A percentile compares a stretch with the other conserved stretches of the same genome.
Evolutionary conservation across 2,329 filamentous ascomycete genomes (phyloP).

Genomic region (Fusarium buharicum): DNA sequence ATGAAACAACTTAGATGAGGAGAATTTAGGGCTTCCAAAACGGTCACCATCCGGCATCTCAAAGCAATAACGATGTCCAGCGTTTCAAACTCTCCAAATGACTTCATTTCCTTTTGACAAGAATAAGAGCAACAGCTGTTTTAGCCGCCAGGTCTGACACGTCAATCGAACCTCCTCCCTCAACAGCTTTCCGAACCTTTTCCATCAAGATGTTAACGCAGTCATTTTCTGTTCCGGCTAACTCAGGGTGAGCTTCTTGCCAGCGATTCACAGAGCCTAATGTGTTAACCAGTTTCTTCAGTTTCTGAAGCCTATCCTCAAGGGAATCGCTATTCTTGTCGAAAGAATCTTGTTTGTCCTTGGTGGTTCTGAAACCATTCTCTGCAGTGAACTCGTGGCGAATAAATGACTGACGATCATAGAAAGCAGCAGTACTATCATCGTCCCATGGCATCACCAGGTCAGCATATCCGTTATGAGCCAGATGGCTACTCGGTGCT

Average conservation of each 20-base stretch:
- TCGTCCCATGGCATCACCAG: slow-evolving; percentile 17
- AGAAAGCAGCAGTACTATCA: not conserved
- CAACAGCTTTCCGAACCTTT: not conserved
- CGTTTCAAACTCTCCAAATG: too few species aligned
- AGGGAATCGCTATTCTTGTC: rapidly evolving
- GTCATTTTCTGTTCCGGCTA: not conserved
- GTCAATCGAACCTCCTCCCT: not conserved
- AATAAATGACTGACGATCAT: not conserved
- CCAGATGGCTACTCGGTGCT: not conserved
- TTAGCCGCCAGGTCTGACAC: not conserved
- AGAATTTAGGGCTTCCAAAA: too few species aligned
- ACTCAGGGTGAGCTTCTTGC: not conserved
- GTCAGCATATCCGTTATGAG: slow-evolving; percentile 1
- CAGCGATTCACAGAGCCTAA: not conserved
- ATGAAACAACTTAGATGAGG: too few species aligned
- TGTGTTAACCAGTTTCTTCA: not conserved
- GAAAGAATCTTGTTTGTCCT: rapidly evolving
- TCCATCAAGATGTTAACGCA: not conserved
- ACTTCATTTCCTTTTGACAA: slow-evolving; percentile 1
- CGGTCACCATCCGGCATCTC: too few species aligned
- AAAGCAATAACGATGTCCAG: too few species aligned
- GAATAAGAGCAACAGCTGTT: not conserved
- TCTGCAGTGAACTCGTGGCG: not conserved
- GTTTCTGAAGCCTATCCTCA: not conserved
- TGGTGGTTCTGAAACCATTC: not conserved